Evolutionary conservation across 495 filamentous ascomycete genomes (phyloP).

Genomic region (Copromyces sp.): DNA sequence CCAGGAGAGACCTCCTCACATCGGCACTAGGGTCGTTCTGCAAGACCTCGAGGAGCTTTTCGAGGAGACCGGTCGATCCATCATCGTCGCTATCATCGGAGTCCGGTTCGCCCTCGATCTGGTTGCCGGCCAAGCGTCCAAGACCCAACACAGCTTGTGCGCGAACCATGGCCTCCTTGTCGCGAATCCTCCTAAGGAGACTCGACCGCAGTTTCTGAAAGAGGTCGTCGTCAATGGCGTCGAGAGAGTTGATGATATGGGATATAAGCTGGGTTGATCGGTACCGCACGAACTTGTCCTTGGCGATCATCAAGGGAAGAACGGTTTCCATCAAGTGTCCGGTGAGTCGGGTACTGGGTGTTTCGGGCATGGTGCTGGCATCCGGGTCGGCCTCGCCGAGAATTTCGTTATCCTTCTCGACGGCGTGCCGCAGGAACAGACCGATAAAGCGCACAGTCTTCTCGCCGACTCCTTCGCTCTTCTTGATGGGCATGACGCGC

Average conservation of each 20-base stretch:
- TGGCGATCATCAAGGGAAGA: conserved; percentile 61
- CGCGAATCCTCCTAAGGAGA: conserved; percentile 72
- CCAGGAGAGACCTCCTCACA: conserved; percentile 74
- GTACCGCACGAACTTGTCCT: conserved; percentile 89
- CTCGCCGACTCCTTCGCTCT: conserved; percentile 84
- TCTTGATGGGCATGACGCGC: conserved; percentile 77
- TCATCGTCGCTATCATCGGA: conserved; percentile 55
- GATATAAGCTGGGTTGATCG: conserved; percentile 81
- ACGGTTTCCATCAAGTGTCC: conserved; percentile 56
- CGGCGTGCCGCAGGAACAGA: conserved; percentile 69
- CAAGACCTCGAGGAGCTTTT: conserved; percentile 81
- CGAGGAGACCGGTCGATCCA: conserved; percentile 49
- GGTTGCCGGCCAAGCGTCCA: conserved; percentile 71
- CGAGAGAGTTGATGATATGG: conserved; percentile 78
- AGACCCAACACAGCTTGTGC: conserved; percentile 91
- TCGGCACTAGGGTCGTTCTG: conserved; percentile 94
- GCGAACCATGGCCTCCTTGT: conserved; percentile 86
- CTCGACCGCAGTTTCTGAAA: conserved; percentile 70
- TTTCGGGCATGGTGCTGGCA: conserved; percentile 59
- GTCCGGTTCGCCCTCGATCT: conserved; percentile 61
- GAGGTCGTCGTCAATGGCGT: conserved; percentile 79
- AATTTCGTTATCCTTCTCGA: conserved; percentile 64
- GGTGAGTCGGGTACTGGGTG: conserved; percentile 69
- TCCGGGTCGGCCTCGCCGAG: conserved; percentile 42
- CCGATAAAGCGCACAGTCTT: conserved; percentile 75